phyloP scores from a whole-genome alignment of 1,284 basidiomycete species.

The Apiotrichum akiyoshidainum region DNA sequence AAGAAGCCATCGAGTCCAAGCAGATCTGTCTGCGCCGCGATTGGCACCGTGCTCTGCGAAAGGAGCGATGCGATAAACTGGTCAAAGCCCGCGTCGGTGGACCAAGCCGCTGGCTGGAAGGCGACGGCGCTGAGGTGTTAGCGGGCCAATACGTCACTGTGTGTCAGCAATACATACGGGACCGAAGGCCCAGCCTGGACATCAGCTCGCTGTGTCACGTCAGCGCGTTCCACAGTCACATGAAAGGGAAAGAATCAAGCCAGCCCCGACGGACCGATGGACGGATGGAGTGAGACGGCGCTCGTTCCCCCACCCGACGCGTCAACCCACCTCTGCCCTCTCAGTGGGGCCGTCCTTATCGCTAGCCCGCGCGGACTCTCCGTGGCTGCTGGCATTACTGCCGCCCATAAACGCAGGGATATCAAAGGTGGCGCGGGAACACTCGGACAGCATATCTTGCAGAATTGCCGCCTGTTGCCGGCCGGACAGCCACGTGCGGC shows the following conservation, averaged over 20 bases:
- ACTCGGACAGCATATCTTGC: slow-evolving; percentile 10
- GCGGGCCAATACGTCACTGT: too few relatives aligned
- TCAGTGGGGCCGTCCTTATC: background rate
- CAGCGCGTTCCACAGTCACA: too few relatives aligned
- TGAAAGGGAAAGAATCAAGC: too few relatives aligned
- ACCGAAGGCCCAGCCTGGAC: too few relatives aligned
- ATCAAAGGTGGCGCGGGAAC: slow-evolving; percentile 7
- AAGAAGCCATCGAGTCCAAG: background rate
- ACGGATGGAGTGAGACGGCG: too few relatives aligned
- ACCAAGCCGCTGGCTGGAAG: background rate
- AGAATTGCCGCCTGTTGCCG: slow-evolving; percentile 14
- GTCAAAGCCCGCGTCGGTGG: slow-evolving; percentile 9
- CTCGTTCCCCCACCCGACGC: too few relatives aligned
- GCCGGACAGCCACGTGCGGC: slow-evolving; percentile 12
- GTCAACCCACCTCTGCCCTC: background rate
- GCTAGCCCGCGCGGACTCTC: background rate
- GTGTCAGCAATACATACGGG: too few relatives aligned
- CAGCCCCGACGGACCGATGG: too few relatives aligned
- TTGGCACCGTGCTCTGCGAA: slow-evolving; percentile 10
- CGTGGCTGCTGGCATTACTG: background rate
- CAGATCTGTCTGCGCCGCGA: background rate
- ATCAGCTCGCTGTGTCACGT: too few relatives aligned
- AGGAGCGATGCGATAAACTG: slow-evolving; percentile 12
- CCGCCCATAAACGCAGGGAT: slow-evolving; percentile 7
- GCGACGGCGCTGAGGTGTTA: background rate